These are phyloP conservation scores for Pontederia paniculata DNA, from an alignment of 176 grass and related monocot genomes.

Conservation along the genomic window DNA sequence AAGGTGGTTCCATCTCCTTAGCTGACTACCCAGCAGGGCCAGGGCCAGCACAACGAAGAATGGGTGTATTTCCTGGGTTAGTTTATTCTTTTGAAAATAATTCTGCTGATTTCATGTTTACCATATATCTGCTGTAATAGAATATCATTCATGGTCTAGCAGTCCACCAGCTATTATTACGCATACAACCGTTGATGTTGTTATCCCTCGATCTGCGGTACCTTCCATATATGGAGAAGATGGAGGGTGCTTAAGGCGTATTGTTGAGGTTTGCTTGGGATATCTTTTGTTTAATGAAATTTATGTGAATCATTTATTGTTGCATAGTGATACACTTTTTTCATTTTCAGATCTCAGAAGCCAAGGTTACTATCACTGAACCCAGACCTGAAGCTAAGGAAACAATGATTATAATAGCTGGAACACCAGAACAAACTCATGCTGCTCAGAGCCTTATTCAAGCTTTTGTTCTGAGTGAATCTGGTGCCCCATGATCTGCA, in stretches of 20 bases:
- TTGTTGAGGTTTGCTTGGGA: slow-evolving; percentile 50
- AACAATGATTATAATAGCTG: slow-evolving; percentile 54
- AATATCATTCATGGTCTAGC: slow-evolving; percentile 24
- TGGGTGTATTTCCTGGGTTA: slow-evolving; percentile 57
- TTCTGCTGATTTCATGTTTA: slow-evolving; percentile 3
- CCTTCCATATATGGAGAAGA: slow-evolving; percentile 65
- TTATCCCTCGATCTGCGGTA: slow-evolving; percentile 60
- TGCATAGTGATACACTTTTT: slow-evolving; percentile 16
- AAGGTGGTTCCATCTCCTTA: slow-evolving; percentile 34
- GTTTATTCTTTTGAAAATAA: slow-evolving; percentile 24
- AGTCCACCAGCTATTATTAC: slow-evolving; percentile 45
- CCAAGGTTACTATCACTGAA: slow-evolving; percentile 76
- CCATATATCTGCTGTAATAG: slow-evolving; percentile 6
- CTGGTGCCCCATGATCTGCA: slow-evolving; percentile 26
- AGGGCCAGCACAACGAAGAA: slow-evolving; percentile 41
- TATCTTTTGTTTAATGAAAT: neutral
- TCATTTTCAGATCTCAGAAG: slow-evolving; percentile 75
- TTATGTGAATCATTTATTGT: slow-evolving; percentile 5
- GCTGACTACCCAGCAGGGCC: slow-evolving; percentile 45
- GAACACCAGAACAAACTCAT: slow-evolving; percentile 75
- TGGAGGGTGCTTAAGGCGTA: slow-evolving; percentile 78
- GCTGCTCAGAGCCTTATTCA: slow-evolving; percentile 86
- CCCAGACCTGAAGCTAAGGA: slow-evolving; percentile 55
- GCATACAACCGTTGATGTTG: slow-evolving; percentile 58
- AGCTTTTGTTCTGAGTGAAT: slow-evolving; percentile 87